Evolutionary conservation across 345 rosid genomes (phyloP).

Genomic region (Litchi chinensis): DNA sequence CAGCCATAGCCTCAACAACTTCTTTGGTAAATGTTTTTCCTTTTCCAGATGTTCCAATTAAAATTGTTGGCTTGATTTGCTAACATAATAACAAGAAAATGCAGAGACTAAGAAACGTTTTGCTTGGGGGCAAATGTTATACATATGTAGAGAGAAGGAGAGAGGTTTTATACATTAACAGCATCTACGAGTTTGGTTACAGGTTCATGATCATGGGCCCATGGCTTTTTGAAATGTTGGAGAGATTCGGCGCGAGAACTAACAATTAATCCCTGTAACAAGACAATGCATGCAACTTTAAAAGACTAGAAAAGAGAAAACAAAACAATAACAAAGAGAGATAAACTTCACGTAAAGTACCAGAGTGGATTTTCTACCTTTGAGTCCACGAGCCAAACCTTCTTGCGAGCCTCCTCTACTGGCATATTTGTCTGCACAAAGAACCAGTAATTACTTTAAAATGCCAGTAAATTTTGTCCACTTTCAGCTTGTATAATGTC

Average conservation of each 20-base stretch:
- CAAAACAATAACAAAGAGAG: neutral
- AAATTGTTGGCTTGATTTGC: slow-evolving; percentile 87
- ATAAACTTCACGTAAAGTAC: slow-evolving; percentile 11
- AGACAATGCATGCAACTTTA: slow-evolving; percentile 13
- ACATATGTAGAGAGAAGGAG: slow-evolving; percentile 14
- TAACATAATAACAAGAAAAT: slow-evolving; percentile 30
- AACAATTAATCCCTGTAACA: slow-evolving; percentile 80
- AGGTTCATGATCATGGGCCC: slow-evolving; percentile 94
- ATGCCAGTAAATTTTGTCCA: neutral
- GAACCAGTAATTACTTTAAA: slow-evolving; percentile 8
- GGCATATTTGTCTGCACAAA: slow-evolving; percentile 71
- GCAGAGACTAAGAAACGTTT: slow-evolving; percentile 12
- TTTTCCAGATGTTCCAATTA: slow-evolving; percentile 94
- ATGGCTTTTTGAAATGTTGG: slow-evolving; percentile 95
- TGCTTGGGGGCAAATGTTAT: neutral
- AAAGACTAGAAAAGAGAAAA: neutral
- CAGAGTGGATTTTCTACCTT: slow-evolving; percentile 53
- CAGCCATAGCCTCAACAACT: slow-evolving; percentile 85
- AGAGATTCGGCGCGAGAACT: slow-evolving; percentile 78
- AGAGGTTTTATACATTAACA: slow-evolving; percentile 54
- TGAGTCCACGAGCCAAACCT: slow-evolving; percentile 91
- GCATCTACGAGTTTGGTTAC: slow-evolving; percentile 66
- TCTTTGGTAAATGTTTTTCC: slow-evolving; percentile 89
- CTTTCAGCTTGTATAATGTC: slow-evolving; percentile 1
- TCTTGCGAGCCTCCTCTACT: slow-evolving; percentile 78